phyloP scores from a whole-genome alignment of 2,329 filamentous ascomycete genomes.

The Colletotrichum nymphaeae region DNA sequence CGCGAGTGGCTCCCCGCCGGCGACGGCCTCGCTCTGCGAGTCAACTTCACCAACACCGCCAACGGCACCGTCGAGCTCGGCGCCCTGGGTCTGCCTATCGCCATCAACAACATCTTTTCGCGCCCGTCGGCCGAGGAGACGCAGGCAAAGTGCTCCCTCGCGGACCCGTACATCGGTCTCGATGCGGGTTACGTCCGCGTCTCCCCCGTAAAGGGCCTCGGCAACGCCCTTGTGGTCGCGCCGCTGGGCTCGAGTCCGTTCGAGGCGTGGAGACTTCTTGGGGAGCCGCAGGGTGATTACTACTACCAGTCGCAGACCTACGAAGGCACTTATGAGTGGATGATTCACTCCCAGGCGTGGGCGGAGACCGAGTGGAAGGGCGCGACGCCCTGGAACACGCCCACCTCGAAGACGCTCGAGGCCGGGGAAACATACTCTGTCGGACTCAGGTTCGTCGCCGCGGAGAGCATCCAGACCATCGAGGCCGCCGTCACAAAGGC shows the following conservation, averaged over 20 bases:
- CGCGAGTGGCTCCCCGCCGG: slow-evolving; percentile 62
- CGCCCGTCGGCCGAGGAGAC: slow-evolving; percentile 59
- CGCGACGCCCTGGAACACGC: slow-evolving; percentile 63
- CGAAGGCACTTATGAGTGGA: slow-evolving; percentile 72
- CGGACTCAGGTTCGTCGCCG: slow-evolving; percentile 63
- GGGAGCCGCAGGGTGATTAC: slow-evolving; percentile 53
- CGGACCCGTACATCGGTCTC: slow-evolving; percentile 71
- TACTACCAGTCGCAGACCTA: slow-evolving; percentile 65
- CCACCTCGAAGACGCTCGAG: slow-evolving; percentile 57
- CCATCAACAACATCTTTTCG: slow-evolving; percentile 73
- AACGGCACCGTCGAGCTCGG: slow-evolving; percentile 60
- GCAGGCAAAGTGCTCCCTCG: slow-evolving; percentile 62
- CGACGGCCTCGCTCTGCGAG: slow-evolving; percentile 62
- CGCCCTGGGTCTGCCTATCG: slow-evolving; percentile 67
- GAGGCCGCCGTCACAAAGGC: slow-evolving; percentile 57
- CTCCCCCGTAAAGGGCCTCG: slow-evolving; percentile 60
- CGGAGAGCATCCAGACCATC: slow-evolving; percentile 53
- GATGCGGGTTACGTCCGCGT: slow-evolving; percentile 68
- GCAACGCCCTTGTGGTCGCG: slow-evolving; percentile 65
- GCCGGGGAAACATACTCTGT: slow-evolving; percentile 58
- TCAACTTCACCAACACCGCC: slow-evolving; percentile 61
- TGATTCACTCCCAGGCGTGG: slow-evolving; percentile 64
- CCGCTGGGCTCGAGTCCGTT: slow-evolving; percentile 58
- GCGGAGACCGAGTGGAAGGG: slow-evolving; percentile 66
- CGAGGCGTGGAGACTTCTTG: slow-evolving; percentile 66